Evolutionary conservation across 2,329 filamentous ascomycete species (phyloP).

Genomic region (Pseudopithomyces chartarum): DNA sequence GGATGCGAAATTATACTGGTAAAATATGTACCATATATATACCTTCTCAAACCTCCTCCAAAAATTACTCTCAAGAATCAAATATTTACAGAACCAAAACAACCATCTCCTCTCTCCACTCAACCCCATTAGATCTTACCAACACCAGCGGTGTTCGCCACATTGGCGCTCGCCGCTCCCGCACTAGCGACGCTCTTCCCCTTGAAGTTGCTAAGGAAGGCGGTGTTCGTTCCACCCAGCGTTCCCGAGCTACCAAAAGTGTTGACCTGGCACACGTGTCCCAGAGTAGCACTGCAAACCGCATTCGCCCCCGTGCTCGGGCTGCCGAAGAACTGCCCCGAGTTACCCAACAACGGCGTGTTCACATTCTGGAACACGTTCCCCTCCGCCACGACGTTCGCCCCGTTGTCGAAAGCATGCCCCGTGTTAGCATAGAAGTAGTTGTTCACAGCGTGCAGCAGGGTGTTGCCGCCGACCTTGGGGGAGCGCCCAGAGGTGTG

Average conservation of each 20-base stretch:
- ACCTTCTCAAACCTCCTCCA: too few species aligned
- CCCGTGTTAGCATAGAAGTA: conserved; percentile 61
- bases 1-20: too few species aligned
- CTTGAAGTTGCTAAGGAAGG: conserved; percentile 57
- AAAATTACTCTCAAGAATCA: too few species aligned
- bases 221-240: conserved; percentile 47
- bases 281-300: conserved; percentile 53
- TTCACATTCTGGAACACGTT: conserved; percentile 63
- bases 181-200: conserved; percentile 60
- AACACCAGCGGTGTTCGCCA: conserved; percentile 53
- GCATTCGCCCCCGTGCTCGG: conserved; percentile 43
- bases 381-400: conserved; percentile 59
- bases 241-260: conserved; percentile 33
- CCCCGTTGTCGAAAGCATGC: conserved; percentile 61
- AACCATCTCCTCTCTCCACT: background rate
- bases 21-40: too few species aligned
- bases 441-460: conserved; percentile 67
- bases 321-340: conserved; percentile 48
- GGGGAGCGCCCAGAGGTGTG: conserved; percentile 27
- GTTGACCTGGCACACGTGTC: conserved; percentile 59
- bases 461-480: conserved; percentile 61
- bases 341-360: conserved; percentile 47
- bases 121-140: conserved; percentile 37
- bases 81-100: background rate
- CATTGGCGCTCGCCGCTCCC: conserved; percentile 41